phyloP scores from a whole-genome alignment of 768 basidiomycete species.

The Russula compacta region DNA sequence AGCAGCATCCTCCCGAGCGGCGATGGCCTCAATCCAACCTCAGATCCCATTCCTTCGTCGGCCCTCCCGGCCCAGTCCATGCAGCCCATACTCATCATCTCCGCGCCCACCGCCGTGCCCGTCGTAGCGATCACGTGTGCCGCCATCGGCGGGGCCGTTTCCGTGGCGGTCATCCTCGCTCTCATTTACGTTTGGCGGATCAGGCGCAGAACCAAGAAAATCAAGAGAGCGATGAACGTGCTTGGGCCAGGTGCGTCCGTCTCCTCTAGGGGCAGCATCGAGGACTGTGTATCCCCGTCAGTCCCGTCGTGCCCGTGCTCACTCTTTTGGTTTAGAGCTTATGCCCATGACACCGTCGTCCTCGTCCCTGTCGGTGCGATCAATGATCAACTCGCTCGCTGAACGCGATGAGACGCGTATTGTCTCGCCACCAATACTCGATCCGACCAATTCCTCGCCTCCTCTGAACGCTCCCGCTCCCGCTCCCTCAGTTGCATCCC shows the following conservation, averaged over 20 bases:
- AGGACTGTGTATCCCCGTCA: neutral
- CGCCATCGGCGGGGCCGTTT: neutral
- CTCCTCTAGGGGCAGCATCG: neutral
- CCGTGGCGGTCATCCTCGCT: neutral
- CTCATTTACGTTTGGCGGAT: conserved; percentile 2
- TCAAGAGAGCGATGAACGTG: neutral
- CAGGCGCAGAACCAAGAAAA: conserved; percentile 1
- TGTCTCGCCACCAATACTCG: neutral
- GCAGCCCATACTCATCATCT: neutral
- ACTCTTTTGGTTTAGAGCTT: neutral
- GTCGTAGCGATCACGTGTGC: neutral
- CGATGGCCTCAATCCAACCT: too few relatives aligned
- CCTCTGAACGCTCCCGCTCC: neutral
- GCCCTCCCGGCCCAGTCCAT: neutral
- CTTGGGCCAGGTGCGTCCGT: conserved; percentile 11
- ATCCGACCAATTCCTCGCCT: neutral
- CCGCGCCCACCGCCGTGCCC: neutral
- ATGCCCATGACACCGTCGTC: neutral
- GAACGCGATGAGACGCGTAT: neutral
- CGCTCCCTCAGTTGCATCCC: neutral
- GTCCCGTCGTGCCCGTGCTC: neutral
- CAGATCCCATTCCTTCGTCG: too few relatives aligned
- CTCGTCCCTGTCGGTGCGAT: neutral
- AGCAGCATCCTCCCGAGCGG: too few relatives aligned
- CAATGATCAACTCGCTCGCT: neutral